Evolutionary conservation across 805 yeast genomes (phyloP).

Genomic region (Suhomyces kilbournensis): DNA sequence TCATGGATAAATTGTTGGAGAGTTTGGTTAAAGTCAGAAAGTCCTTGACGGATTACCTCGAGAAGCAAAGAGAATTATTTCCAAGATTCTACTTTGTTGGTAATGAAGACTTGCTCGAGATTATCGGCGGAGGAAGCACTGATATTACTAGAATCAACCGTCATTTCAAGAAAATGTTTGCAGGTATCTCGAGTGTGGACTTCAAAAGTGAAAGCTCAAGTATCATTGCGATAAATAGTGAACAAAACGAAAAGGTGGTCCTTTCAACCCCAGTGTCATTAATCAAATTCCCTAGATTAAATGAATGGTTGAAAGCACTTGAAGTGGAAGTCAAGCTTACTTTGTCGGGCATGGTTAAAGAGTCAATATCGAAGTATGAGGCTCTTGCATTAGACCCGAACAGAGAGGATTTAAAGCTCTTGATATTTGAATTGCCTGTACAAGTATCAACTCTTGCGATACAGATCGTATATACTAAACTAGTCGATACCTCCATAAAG

Average conservation of each 20-base stretch:
- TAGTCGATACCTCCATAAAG: slow-evolving; percentile 30
- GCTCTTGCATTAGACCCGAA: background rate
- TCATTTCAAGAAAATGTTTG: slow-evolving; percentile 69
- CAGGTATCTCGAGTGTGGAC: slow-evolving; percentile 52
- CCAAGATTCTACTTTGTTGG: slow-evolving; percentile 88
- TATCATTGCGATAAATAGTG: slow-evolving; percentile 53
- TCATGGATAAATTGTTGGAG: slow-evolving; percentile 51
- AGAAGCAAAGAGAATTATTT: slow-evolving; percentile 69
- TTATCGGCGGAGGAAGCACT: slow-evolving; percentile 72
- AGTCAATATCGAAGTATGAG: slow-evolving; percentile 23
- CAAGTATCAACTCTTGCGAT: slow-evolving; percentile 56
- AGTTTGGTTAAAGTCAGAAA: slow-evolving; percentile 57
- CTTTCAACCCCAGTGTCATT: slow-evolving; percentile 46
- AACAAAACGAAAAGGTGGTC: slow-evolving; percentile 57
- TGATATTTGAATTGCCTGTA: slow-evolving; percentile 45
- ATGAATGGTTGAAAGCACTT: slow-evolving; percentile 61
- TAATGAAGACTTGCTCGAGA: slow-evolving; percentile 82
- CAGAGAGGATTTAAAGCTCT: slow-evolving; percentile 9
- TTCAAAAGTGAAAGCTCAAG: slow-evolving; percentile 28
- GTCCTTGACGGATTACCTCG: slow-evolving; percentile 75
- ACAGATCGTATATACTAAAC: slow-evolving; percentile 56
- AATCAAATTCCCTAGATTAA: slow-evolving; percentile 38
- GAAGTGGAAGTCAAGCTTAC: slow-evolving; percentile 54
- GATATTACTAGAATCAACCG: slow-evolving; percentile 48
- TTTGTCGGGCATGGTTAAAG: slow-evolving; percentile 33